Base-by-base conservation (phyloP, 257 asterid species). In the Nyctanthes arbortristis region DNA sequence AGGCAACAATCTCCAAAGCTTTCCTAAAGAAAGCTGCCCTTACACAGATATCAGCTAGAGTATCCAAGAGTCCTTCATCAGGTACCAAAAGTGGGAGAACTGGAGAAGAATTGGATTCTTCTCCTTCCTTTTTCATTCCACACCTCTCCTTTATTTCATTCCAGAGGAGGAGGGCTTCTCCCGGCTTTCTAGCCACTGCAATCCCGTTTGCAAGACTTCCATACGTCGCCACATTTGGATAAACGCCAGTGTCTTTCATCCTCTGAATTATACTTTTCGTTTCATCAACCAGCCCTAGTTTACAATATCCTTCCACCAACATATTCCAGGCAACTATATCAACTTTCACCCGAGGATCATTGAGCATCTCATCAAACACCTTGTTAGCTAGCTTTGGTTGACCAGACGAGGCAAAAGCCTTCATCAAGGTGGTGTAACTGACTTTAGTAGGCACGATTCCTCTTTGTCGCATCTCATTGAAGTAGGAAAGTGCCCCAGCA, bases 261-360 rank as follows among this genome's bases (percentile, higher is more conserved):
- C 75, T 81, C 69, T 85, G 80, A 0, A 91, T 84, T 20, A 86
- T 64, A 5, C 71, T 67, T 75, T 91, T 94, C 4, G 90, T 97
- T 75, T 91, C 95, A 8, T 87, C 96, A 4, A 94, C 71, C 47
- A 76, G 47, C 72, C 97, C 99, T 20, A 89, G 77, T 67, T 84
- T 94, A 55, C 93, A 87, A 39, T 84, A 91, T 43, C 93, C 96
- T 56, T 94, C 96, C 4, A 91, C 93, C 84, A 94, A 65, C 99
- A 91, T 89, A 56, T 94, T 94, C 97, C 99, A 94, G 0, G 99
- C 99, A 7, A 91, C 90, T 69, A 94, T 60, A 78, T 94, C 99
- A 4, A 86, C 95, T 72, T 81, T 91, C 76, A 91, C 96, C 16
- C 96, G 82, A 33, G 99, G 96, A 66, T 93, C 99, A 2, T 81